Evolutionary conservation across 2,329 filamentous ascomycete genomes (phyloP), one percentile per base, ranked within the genome.

Genomic region (Penicillium sp.): DNA sequence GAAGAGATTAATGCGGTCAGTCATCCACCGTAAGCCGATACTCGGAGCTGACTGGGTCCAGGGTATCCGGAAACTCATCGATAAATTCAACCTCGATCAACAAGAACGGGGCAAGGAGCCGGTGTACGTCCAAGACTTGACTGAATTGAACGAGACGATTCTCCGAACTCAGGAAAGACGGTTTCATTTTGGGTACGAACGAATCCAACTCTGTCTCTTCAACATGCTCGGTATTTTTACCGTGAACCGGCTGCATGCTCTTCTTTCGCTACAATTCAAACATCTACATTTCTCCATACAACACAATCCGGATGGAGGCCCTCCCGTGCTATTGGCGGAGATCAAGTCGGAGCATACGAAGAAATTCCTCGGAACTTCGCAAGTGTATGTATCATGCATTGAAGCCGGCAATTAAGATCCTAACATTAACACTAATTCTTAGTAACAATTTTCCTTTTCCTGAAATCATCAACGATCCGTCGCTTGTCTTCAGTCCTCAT

Each of bases 121-220:
- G 8, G 26, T 28, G 5, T 28, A 28, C 8, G 26, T 28, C 5
- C 26, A 28, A 28, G 26, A 28, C 26, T 28, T 28, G 26, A 28
- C 26, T 8, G 26, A 28, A 8, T 8, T 28, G 26, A 28, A 28
- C 8, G 26, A 28, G 26, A 28, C 26, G 5, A 28, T 28, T 28
- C 54, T 60, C 21, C 38, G 42, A 49, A 63, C 61, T 12, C 29
- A 53, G 50, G 52, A 61, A 43, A 61, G 31, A 42, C 42, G 50
- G 26, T 61, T 63, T 38, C 21, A 61, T 45, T 53, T 60, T 38
- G 47, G 57, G 36, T 60, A 49, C 18, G 15, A 61, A 31, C 44
- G 48, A 9, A 61, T 63, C 41, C 34, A 57, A 26, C 21, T 58
- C 3, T 61, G 42, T 54, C 51, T 61, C 29, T 63, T 54, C 36